Evolutionary conservation across 371 early-diverging fungal genomes (phyloP).

Genomic region (Capillidium heterosporum): DNA sequence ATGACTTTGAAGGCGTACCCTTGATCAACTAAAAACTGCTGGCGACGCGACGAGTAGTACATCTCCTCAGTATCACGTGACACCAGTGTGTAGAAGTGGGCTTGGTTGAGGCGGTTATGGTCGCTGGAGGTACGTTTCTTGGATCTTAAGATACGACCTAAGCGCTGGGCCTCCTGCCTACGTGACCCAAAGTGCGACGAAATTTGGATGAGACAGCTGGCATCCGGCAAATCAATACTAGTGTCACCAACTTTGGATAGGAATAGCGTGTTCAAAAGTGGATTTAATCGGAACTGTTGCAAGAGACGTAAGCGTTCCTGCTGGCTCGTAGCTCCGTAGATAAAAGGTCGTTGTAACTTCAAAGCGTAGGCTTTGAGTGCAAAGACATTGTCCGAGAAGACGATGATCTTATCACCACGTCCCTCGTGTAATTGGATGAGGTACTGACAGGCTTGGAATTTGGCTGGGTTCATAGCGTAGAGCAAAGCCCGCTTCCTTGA

Average conservation of each 20-base stretch:
- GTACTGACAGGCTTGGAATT: conserved; percentile 96
- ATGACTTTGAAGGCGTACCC: conserved; percentile 98
- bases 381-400: conserved; percentile 98
- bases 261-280: conserved; percentile 89
- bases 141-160: conserved; percentile 93
- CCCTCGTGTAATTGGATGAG: conserved; percentile 90
- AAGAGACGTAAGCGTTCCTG: conserved; percentile 92
- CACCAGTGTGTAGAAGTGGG: conserved; percentile 97
- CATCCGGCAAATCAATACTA: conserved; percentile 98
- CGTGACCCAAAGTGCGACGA: conserved; percentile 98
- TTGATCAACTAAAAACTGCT: conserved; percentile 98
- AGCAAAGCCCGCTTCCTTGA: conserved; percentile 62
- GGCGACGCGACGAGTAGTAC: conserved; percentile 95
- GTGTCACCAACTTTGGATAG: conserved; percentile 98
- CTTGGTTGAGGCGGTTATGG: conserved; percentile 68
- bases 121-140: conserved; percentile 95
- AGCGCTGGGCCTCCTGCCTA: conserved; percentile 98
- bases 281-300: conserved; percentile 91
- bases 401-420: conserved; percentile 98
- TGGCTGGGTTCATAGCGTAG: conserved; percentile 97
- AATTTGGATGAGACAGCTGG: conserved; percentile 97
- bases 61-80: conserved; percentile 98
- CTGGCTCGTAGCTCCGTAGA: conserved; percentile 94
- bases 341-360: conserved; percentile 80
- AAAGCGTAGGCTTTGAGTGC: conserved; percentile 89